Evolutionary conservation across 768 basidiomycete species (phyloP).

Genomic region (Mycena rosella): DNA sequence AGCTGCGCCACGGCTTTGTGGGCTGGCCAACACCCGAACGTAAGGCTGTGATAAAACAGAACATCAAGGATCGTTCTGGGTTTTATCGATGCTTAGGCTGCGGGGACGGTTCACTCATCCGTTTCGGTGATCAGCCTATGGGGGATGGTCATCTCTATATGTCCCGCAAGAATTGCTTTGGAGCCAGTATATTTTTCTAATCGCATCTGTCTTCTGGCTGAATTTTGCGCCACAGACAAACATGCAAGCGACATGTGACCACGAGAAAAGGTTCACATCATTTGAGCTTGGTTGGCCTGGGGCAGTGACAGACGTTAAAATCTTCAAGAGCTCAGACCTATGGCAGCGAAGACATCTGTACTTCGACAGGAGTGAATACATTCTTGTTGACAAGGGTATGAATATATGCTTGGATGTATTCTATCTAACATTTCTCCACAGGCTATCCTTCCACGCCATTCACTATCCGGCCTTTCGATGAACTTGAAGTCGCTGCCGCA

Average conservation of each 20-base stretch:
- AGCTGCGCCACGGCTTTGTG: slow-evolving; percentile 5
- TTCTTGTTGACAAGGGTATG: slow-evolving; percentile 42
- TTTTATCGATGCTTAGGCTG: slow-evolving; percentile 41
- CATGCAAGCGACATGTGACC: slow-evolving; percentile 35
- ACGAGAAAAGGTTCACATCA: slow-evolving; percentile 36
- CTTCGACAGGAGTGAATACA: slow-evolving; percentile 37
- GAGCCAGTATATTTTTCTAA: slow-evolving; percentile 10
- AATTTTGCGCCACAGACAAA: neutral
- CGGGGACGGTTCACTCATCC: slow-evolving; percentile 39
- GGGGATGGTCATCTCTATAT: slow-evolving; percentile 30
- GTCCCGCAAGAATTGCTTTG: slow-evolving; percentile 39
- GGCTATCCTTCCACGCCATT: slow-evolving; percentile 43
- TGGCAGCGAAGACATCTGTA: slow-evolving; percentile 36
- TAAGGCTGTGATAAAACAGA: slow-evolving; percentile 7
- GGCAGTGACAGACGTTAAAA: slow-evolving; percentile 35
- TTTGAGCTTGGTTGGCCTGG: too few species aligned
- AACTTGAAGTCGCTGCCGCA: slow-evolving; percentile 35
- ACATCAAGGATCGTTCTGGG: slow-evolving; percentile 36
- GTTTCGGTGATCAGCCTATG: slow-evolving; percentile 31
- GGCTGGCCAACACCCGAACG: slow-evolving; percentile 35
- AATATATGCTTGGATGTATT: too few species aligned
- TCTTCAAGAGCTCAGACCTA: slow-evolving; percentile 37
- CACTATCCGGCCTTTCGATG: slow-evolving; percentile 41
- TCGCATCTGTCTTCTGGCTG: neutral
- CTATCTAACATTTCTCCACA: slow-evolving; percentile 1